Percentiles rank a stretch among this genome's conserved stretches.
Evolutionary conservation across 1,284 basidiomycete species (phyloP).

Genomic region (Xerocomus minutiporus): DNA sequence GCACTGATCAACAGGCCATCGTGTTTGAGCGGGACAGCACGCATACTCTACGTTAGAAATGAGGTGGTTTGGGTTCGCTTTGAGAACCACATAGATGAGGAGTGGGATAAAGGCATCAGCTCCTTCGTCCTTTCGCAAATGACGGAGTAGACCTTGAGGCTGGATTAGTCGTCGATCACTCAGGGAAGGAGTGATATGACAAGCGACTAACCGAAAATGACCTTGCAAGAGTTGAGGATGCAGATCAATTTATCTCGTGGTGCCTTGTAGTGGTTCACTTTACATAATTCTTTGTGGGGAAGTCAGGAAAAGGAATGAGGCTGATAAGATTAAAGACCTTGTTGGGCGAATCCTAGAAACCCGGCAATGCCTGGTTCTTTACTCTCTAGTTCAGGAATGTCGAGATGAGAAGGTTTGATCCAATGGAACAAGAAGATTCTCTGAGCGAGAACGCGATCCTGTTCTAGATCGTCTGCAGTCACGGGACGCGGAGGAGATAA

Average conservation of each 20-base stretch:
- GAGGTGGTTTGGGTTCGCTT: constrained; percentile 89
- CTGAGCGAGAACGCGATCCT: constrained; percentile 86
- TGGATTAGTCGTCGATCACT: constrained; percentile 3
- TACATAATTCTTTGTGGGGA: constrained; percentile 68
- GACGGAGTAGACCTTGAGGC: constrained; percentile 76
- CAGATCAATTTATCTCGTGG: constrained; percentile 98
- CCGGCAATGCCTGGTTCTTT: constrained; percentile 59
- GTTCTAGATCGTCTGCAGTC: constrained; percentile 92
- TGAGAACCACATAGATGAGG: constrained; percentile 90
- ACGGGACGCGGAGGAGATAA: constrained; percentile 70
- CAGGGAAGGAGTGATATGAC: constrained; percentile 10
- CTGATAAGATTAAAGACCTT: constrained; percentile 49
- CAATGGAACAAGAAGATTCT: constrained; percentile 90
- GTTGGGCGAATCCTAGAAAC: constrained; percentile 91
- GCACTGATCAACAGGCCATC: neutral
- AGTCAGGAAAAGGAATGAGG: neutral
- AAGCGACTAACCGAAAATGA: constrained; percentile 83
- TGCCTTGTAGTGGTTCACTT: constrained; percentile 98
- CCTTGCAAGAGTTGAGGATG: constrained; percentile 97
- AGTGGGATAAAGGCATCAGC: constrained; percentile 95
- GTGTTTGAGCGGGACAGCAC: neutral
- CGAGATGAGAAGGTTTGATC: constrained; percentile 87
- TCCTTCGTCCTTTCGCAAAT: constrained; percentile 72
- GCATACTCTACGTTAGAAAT: constrained; percentile 92
- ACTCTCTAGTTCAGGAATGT: constrained; percentile 55